Evolutionary conservation across 345 rosid species (phyloP), one percentile per base, ranked within the genome.

Genomic region (Lumnitzera racemosa): DNA sequence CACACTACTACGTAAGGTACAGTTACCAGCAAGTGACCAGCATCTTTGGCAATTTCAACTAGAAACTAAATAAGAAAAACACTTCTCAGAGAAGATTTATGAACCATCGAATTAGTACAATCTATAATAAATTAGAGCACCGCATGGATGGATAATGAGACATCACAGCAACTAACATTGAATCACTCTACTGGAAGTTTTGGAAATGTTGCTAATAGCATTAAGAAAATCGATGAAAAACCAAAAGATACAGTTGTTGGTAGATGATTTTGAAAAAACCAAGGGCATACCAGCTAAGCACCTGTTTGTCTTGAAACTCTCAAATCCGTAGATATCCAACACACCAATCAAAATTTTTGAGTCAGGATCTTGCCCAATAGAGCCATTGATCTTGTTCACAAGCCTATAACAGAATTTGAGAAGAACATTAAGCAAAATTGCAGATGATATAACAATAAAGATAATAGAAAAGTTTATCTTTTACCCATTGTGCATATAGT

Each of bases 271-370:
- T 5, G 20, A 36, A 83, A 78, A 72, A 72, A 58, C 81, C 70
- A 67, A 87, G 74, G 79, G 95, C 95, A 61, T 90, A 90, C 99
- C 96, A 60, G 88, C 73, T 78, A 86, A 84, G 99, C 99, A 94
- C 99, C 99, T 94, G 99, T 94, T 94, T 83, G 97, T 94, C 95
- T 94, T 88, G 86, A 94, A 94, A 94, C 96, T 94, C 86, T 94
- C 99, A 66, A 94, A 94, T 75, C 99, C 97, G 78, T 94, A 94
- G 65, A 94, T 94, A 86, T 94, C 97, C 80, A 94, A 83, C 67
- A 94, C 90, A 24, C 97, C 99, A 62, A 94, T 90, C 47, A 90
- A 78, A 74, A 29, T 66, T 72, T 83, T 86, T 24, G 99, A 94
- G 53, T 79, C 65, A 60, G 86, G 84, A 74, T 94, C 99, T 80